phyloP scores from a whole-genome alignment of 306 rosid species.

The Vigna hirtella region DNA sequence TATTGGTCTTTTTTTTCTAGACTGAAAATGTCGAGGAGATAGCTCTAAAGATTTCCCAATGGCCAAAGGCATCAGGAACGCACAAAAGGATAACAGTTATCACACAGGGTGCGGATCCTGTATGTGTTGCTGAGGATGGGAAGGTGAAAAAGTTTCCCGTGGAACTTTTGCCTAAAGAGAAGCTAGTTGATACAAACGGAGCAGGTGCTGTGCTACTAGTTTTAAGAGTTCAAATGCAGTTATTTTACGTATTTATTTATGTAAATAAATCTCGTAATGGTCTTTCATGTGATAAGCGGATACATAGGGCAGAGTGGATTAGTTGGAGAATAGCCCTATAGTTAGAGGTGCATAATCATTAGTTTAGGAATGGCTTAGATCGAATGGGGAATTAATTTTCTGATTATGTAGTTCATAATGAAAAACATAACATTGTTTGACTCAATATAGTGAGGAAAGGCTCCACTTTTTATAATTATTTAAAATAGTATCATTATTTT shows the following conservation, averaged over 20 bases:
- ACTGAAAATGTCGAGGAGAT: constrained; percentile 85
- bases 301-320: not conserved
- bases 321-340: not conserved
- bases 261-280: not conserved
- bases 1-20: constrained; percentile 46
- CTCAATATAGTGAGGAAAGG: not conserved
- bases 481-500: no score
- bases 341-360: not conserved
- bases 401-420: not conserved
- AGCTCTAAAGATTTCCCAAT: constrained; percentile 80
- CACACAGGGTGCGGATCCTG: constrained; percentile 90
- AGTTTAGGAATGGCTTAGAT: not conserved
- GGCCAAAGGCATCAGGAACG: constrained; percentile 75
- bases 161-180: constrained; percentile 72
- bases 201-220: constrained; percentile 61
- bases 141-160: constrained; percentile 70
- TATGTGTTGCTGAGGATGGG: constrained; percentile 88
- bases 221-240: not conserved
- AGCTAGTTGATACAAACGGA: constrained; percentile 88
- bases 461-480: not conserved
- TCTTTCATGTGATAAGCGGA: not conserved
- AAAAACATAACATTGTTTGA: not conserved
- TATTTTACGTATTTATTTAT: not conserved
- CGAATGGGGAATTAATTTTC: not conserved
- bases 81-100: constrained; percentile 88